phyloP scores from a whole-genome alignment of 2,329 filamentous ascomycete species.

The Aspergillus chevalieri region DNA sequence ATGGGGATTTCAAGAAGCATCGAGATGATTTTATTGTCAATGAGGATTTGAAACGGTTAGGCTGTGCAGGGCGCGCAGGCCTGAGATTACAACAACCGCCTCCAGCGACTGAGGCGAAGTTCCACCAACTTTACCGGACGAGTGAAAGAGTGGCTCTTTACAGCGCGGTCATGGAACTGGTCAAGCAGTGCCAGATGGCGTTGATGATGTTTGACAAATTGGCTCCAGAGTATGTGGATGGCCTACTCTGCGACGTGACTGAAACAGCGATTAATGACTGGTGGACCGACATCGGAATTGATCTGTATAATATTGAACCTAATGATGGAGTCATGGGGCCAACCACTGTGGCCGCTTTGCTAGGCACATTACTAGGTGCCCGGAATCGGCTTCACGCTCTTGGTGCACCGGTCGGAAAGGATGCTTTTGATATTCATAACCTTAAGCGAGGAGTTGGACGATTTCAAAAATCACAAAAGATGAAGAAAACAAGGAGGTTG shows the following conservation, averaged over 20 bases:
- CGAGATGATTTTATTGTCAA: slow-evolving; percentile 86
- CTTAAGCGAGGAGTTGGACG: slow-evolving; percentile 78
- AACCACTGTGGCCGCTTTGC: slow-evolving; percentile 78
- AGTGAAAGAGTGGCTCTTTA: slow-evolving; percentile 75
- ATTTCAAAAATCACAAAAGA: slow-evolving; percentile 84
- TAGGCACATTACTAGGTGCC: slow-evolving; percentile 84
- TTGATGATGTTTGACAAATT: slow-evolving; percentile 82
- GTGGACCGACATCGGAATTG: slow-evolving; percentile 91
- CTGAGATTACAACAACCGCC: slow-evolving; percentile 73
- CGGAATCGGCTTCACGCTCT: slow-evolving; percentile 81
- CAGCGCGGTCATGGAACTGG: slow-evolving; percentile 75
- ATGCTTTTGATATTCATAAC: slow-evolving; percentile 77
- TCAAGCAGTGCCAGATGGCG: slow-evolving; percentile 86
- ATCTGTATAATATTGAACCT: slow-evolving; percentile 88
- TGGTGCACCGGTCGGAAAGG: slow-evolving; percentile 78
- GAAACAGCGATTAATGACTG: slow-evolving; percentile 86
- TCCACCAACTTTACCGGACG: slow-evolving; percentile 81
- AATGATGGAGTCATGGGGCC: slow-evolving; percentile 88
- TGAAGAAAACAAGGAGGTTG: slow-evolving; percentile 69
- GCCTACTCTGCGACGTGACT: slow-evolving; percentile 85
- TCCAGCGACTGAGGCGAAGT: slow-evolving; percentile 79
- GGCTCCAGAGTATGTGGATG: slow-evolving; percentile 83
- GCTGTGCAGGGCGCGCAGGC: slow-evolving; percentile 83
- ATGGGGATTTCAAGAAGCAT: slow-evolving; percentile 75
- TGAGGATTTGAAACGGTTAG: slow-evolving; percentile 84